phyloP scores from a whole-genome alignment of 352 stramenopile genomes.

The Blastocystis sp. region DNA sequence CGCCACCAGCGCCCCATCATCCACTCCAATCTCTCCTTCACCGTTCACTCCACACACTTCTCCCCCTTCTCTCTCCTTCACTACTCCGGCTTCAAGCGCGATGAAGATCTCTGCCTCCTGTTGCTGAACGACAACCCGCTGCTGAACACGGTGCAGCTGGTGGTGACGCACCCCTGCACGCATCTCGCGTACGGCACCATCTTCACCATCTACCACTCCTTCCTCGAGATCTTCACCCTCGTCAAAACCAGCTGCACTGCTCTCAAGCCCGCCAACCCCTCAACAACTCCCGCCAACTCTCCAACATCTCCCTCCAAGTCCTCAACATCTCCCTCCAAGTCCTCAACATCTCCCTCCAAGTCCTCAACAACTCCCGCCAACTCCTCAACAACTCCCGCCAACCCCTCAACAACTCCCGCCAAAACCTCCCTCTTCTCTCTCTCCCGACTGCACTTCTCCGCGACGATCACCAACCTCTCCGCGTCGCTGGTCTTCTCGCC shows the following conservation, averaged over 20 bases:
- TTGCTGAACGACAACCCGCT: background rate
- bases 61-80: constrained; percentile 5
- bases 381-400: background rate
- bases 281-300: background rate
- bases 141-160: constrained; percentile 16
- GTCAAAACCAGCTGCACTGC: background rate
- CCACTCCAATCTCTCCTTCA: background rate
- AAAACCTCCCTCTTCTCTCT: background rate
- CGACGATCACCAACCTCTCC: background rate
- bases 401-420: background rate
- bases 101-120: constrained; percentile 3
- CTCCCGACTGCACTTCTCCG: background rate
- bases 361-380: background rate
- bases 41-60: constrained; percentile 1
- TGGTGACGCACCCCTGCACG: background rate
- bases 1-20: background rate
- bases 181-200: constrained; percentile 36
- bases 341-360: background rate
- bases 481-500: constrained; percentile 34
- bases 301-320: too few relatives aligned
- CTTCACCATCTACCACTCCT: constrained; percentile 15
- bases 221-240: background rate
- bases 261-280: background rate
- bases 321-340: background rate
- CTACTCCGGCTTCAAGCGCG: constrained; percentile 26